These are phyloP conservation scores for Candida peoriensis DNA, from an alignment of 805 yeast genomes.

Conservation along the genomic window DNA sequence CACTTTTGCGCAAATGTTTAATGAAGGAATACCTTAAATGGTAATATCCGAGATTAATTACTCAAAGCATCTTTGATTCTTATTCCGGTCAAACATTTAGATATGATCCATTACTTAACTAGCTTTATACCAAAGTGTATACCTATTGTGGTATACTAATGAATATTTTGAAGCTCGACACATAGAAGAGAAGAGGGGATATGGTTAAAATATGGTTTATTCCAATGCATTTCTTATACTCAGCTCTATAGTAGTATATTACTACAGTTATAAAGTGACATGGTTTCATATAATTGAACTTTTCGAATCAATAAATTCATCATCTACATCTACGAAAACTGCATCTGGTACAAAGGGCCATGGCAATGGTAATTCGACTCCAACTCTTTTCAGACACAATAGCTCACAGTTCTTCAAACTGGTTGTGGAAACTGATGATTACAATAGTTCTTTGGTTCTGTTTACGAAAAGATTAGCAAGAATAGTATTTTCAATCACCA, in stretches of 20 bases:
- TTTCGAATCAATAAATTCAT: constrained; percentile 17
- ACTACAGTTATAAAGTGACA: constrained; percentile 13
- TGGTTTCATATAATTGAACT: constrained; percentile 19
- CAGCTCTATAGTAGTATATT: constrained; percentile 8
- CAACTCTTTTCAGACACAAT: constrained; percentile 7
- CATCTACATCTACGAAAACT: constrained; percentile 2
- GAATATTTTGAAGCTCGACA: too few species aligned
- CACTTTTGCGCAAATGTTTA: too few species aligned
- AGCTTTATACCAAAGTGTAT: too few species aligned
- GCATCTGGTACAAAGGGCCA: neutral
- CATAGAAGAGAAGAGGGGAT: too few species aligned
- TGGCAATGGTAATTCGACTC: constrained; percentile 2
- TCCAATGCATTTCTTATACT: constrained; percentile 1
- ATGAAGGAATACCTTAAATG: too few species aligned
- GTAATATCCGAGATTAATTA: too few species aligned
- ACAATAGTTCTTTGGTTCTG: constrained; percentile 1
- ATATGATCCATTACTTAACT: too few species aligned
- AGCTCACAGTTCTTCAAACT: constrained; percentile 11
- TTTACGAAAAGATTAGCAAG: constrained; percentile 11
- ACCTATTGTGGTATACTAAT: too few species aligned
- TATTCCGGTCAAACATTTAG: too few species aligned
- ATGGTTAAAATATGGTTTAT: constrained; percentile 1
- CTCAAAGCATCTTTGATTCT: too few species aligned
- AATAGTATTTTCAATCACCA: constrained; percentile 16
- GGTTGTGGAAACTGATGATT: constrained; percentile 6